A percentile compares a stretch with the other conserved stretches of the same genome.
These are phyloP conservation scores for Vitis hybrid DNA, from an alignment of 177 flowering plant genomes.

Conservation along the genomic window DNA sequence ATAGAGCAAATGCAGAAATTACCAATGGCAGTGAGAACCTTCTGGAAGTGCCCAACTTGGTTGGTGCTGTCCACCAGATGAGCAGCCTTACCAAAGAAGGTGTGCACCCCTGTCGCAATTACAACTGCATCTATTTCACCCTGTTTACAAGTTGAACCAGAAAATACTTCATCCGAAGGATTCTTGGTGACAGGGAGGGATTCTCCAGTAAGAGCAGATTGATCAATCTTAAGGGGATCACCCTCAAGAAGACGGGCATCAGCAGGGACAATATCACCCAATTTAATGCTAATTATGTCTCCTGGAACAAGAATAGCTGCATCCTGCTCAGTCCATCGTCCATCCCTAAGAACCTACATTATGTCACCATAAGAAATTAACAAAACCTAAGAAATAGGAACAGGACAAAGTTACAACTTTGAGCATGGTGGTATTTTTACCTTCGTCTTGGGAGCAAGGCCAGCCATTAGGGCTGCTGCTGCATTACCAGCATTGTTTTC, in stretches of 20 bases:
- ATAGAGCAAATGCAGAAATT: conserved; percentile 97
- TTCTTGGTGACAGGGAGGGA: conserved; percentile 90
- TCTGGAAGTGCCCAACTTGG: conserved; percentile 93
- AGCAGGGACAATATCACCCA: conserved; percentile 81
- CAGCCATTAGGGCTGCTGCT: conserved; percentile 87
- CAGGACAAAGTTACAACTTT: not conserved
- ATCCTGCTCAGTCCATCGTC: conserved; percentile 79
- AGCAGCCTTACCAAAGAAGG: conserved; percentile 99
- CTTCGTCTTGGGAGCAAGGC: conserved; percentile 88
- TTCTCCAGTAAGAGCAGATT: conserved; percentile 96
- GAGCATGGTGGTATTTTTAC: conserved; percentile 18
- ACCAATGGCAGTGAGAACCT: conserved; percentile 94
- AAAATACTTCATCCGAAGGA: conserved; percentile 84
- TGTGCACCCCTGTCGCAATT: conserved; percentile 94
- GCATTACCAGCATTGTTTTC: conserved; percentile 91
- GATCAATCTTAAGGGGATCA: conserved; percentile 86
- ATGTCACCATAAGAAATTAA: not conserved
- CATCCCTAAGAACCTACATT: conserved; percentile 73
- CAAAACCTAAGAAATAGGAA: not conserved
- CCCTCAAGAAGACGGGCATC: conserved; percentile 90
- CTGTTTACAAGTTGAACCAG: conserved; percentile 96
- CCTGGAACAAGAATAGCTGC: conserved; percentile 80
- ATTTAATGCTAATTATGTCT: conserved; percentile 71
- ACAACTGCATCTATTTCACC: conserved; percentile 97
- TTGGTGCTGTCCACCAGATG: conserved; percentile 97